Evolutionary conservation across 1,284 basidiomycete species (phyloP), one percentile per base, ranked within the genome.

Genomic region (Trametes pubescens): DNA sequence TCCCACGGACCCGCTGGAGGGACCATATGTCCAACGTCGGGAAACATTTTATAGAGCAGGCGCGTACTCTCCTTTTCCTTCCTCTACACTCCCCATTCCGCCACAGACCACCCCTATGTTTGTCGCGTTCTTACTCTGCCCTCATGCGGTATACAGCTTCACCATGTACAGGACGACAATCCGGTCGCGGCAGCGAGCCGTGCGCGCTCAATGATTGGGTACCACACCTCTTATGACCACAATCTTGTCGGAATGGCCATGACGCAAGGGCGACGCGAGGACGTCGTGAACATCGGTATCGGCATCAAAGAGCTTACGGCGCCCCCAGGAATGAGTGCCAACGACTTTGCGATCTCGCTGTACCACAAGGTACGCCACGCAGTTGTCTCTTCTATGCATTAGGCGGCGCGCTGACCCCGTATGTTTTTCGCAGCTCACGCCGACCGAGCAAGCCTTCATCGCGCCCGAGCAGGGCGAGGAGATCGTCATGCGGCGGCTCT

Each of bases 41-140:
- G 44, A 93, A 93, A 69, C 90, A 90, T 67, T 92, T 89, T 87
- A 93, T 93, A 62, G 90, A 92, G 69, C 89, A 90, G 82, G 89
- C 90, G 63, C 59, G 82, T 78, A 67, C 54, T 21, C 52, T n/a
- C 51, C 34, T 57, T 29, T 61, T 44, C n/a, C 64, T 61, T 43
- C 35, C 16, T 14, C 4, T 44, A 37, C 38, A n/a, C 64, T 29
- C 14, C 54, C 38, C 51, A 49, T 32, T 54, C 48, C 57, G 51
- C 54, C 55, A 38, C 34, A 58, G 51, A 52, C 46, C 52, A n/a
- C 53, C 10, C 35, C 10, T 7, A 2, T 56, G 26, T 43, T 63
- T 22, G 1, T 46, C 26, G 18, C 26, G 11, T 57, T 37, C 13
- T 22, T 35, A 16, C 35, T 14, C 59, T 5, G 34, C 52, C 52